Base-by-base conservation (phyloP, 768 basidiomycete genomes). In the Xerocomellus chrysenteron region DNA sequence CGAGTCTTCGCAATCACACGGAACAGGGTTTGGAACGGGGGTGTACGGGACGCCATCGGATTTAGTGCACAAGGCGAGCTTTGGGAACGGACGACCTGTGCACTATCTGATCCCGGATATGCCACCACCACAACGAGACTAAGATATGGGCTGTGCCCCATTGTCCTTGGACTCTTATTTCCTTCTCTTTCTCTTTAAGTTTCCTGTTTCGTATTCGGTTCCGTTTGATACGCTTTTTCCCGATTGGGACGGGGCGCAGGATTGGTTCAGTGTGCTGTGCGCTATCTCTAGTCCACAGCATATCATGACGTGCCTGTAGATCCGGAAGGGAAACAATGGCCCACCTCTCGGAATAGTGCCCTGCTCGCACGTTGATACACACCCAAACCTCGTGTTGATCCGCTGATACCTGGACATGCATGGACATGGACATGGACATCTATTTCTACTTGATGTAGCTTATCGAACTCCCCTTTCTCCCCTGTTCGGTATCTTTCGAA, bases 61-160 rank as follows among this genome's bases (percentile, higher is more conserved):
- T 61, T 68, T 78, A 57, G 55, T 46, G 32, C 80, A 74, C 61
- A 80, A 80, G 66, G 68, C 69, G 40, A 79, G 77, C 66, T 74
- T 82, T 66, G 80, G 76, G 49, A 74, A 74, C 35, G 75, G 75
- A 26, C 70, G 76, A 43, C 75, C 76, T 26, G 59, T 85, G 56
- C 83, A 85, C 66, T 84, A 82, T 73, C 65, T 85, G 55, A 84
- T 85, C 41, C 83, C 83, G 10, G 83, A 85, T 62, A 75, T 84
- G 76, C 83, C 83, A 17, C 68, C 65, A 19, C 68, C 68, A 12
- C 65, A 59, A 61, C 63, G 48, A 52, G 69, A 74, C 33, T 69
- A 56, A 69, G 40, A 56, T 45, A 14, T 26, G 44, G 50, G 51
- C 47, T 37, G 53, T 28, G 47, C 53, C 33, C 41, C 41, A 24